phyloP scores from a whole-genome alignment of 495 filamentous ascomycete genomes.

The Parathielavia appendiculata region DNA sequence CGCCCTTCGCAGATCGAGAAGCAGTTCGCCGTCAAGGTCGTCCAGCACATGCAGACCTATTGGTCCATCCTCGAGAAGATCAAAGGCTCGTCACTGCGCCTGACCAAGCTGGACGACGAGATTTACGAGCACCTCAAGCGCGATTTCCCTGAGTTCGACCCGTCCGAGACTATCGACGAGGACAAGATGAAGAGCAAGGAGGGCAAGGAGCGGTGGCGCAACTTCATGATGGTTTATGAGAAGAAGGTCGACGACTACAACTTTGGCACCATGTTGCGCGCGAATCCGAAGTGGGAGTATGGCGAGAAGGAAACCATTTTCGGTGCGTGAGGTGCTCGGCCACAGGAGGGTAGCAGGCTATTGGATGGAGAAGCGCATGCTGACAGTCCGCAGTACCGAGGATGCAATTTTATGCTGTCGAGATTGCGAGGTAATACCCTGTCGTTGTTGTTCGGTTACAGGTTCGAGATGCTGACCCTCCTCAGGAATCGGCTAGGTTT shows the following conservation, averaged over 20 bases:
- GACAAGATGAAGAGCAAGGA: conserved; percentile 95
- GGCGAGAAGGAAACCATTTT: conserved; percentile 89
- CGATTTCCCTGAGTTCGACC: conserved; percentile 90
- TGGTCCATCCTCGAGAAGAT: conserved; percentile 92
- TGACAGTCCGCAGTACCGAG: conserved; percentile 53
- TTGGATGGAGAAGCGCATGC: neutral
- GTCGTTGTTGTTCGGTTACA: conserved; percentile 10
- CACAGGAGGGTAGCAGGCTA: neutral
- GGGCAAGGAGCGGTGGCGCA: conserved; percentile 94
- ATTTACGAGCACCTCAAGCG: conserved; percentile 81
- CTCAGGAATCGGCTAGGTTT: conserved; percentile 75
- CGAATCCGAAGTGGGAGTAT: conserved; percentile 75
- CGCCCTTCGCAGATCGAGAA: conserved; percentile 75
- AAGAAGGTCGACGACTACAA: conserved; percentile 93
- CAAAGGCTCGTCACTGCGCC: conserved; percentile 73
- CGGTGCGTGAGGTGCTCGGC: conserved; percentile 42
- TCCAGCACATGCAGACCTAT: conserved; percentile 94
- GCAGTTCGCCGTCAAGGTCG: conserved; percentile 97
- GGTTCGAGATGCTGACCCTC: conserved; percentile 60
- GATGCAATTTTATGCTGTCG: conserved; percentile 98
- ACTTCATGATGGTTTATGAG: conserved; percentile 90
- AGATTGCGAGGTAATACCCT: conserved; percentile 69
- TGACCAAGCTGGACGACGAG: conserved; percentile 91
- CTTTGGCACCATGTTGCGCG: conserved; percentile 88
- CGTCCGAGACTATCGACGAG: conserved; percentile 72